A percentile compares a stretch with the other conserved stretches of the same genome.
Conservation (phyloP, 129 eudicot species). For the Lactuca saligna region DNA sequence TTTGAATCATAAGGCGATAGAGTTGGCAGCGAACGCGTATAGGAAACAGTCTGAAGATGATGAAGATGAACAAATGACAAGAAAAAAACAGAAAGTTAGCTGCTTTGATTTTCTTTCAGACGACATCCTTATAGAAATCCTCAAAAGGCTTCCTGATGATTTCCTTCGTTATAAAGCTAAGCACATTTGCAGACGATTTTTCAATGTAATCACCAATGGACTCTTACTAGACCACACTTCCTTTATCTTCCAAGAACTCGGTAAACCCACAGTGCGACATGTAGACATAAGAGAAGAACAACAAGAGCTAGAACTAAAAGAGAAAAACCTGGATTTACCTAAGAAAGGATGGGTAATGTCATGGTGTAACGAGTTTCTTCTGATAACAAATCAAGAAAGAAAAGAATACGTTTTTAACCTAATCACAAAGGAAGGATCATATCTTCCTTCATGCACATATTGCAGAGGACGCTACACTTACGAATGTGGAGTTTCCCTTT, state of each 20-base stretch:
- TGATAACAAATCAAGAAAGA: constrained; percentile 21
- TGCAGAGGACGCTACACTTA: constrained; percentile 32
- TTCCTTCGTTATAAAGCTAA: constrained; percentile 18
- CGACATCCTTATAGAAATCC: constrained; percentile 21
- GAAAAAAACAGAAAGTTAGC: constrained; percentile 15
- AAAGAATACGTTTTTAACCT: constrained; percentile 21
- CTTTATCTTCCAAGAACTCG: constrained; percentile 17
- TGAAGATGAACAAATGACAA: constrained; percentile 11
- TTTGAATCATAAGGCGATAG: constrained; percentile 18
- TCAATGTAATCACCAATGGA: constrained; percentile 19
- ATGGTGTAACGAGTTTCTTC: constrained; percentile 35
- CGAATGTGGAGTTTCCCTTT: constrained; percentile 31
- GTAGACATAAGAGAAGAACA: constrained; percentile 25
- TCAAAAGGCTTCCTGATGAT: constrained; percentile 27
- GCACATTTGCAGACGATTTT: constrained; percentile 29
- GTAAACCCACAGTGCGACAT: constrained; percentile 13
- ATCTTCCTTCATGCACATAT: constrained; percentile 19
- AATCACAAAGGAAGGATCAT: constrained; percentile 22
- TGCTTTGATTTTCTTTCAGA: constrained; percentile 14
- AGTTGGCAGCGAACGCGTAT: constrained; percentile 2
- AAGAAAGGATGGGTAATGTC: constrained; percentile 31
- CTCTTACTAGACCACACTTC: constrained; percentile 31
- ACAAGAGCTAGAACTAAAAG: constrained; percentile 23
- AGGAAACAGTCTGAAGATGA: constrained; percentile 13
- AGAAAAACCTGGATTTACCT: constrained; percentile 16